These are phyloP conservation scores for Setomelanomma holmii DNA, from an alignment of 2,329 filamentous ascomycete genomes.

Conservation along the genomic window DNA sequence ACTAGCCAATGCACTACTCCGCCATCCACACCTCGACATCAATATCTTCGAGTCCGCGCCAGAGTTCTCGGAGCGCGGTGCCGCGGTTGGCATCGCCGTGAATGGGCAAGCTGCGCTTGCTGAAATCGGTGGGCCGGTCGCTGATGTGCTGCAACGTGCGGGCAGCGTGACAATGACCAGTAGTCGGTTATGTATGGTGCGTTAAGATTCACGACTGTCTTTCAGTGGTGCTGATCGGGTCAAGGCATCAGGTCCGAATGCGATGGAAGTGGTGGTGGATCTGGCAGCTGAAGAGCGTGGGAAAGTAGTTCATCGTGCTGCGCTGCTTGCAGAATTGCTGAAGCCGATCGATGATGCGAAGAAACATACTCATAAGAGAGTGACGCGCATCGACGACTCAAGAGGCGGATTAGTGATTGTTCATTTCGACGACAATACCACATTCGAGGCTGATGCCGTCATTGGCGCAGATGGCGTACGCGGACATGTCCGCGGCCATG, in stretches of 20 bases:
- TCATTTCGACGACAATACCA: conserved; percentile 53
- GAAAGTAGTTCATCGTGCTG: conserved; percentile 17
- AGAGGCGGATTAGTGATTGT: conserved; percentile 37
- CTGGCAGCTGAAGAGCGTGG: conserved; percentile 13
- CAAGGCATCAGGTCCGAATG: conserved; percentile 1
- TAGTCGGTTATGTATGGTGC: conserved; percentile 1
- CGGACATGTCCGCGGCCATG: conserved; percentile 11
- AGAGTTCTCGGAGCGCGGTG: conserved; percentile 43
- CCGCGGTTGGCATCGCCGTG: conserved; percentile 48
- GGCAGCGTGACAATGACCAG: conserved; percentile 1
- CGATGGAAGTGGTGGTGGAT: conserved; percentile 7
- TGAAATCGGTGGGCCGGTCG: conserved; percentile 1
- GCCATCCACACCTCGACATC: conserved; percentile 40
- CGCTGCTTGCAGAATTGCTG: conserved; percentile 14
- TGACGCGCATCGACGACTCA: conserved; percentile 2
- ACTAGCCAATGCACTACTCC: conserved; percentile 45
- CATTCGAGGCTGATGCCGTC: conserved; percentile 21
- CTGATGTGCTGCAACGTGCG: background rate
- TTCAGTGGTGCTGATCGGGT: background rate
- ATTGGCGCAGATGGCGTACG: conserved; percentile 41
- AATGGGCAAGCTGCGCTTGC: conserved; percentile 35
- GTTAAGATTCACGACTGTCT: background rate
- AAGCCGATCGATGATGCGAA: conserved; percentile 7
- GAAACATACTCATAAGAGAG: conserved; percentile 12
- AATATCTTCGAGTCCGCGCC: conserved; percentile 47